Base-by-base conservation (phyloP, 495 filamentous ascomycete species). In the Penicillium subrubescens region DNA sequence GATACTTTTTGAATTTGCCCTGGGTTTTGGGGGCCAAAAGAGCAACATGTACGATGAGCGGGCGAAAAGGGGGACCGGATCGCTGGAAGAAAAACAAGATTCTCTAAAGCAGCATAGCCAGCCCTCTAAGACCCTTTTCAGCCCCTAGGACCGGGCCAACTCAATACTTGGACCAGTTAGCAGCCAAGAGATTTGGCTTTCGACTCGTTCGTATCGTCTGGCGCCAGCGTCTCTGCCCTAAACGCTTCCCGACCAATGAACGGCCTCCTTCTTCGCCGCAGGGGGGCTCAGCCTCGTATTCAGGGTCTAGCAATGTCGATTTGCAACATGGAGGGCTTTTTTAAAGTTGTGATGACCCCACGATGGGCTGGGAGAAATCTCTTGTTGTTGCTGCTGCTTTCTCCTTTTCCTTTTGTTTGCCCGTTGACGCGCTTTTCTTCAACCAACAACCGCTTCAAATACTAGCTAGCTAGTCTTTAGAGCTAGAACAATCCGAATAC, bases 221-320 rank as follows among this genome's bases (percentile, higher is more conserved):
- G 55, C 62, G 62, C 56, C 56, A 37, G 14, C 5, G 4, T 29
- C 48, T 46, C 48, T 59, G 62, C 56, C 56, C 44, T 55, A 60
- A 54, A 39, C 19, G 15, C 17, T 3, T 12, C 12, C 31, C n/a
- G 23, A 12, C 62, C 62, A 64, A 64, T 64, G 21, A 31, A 0
- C 43, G 29, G 10, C 25, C 34, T 17, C 6, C 14, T 23, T 17
- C 12, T 19, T 61, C 37, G 33, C 53, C 53, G 29, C 53, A 56
- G 31, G 29, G 57, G 44, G 44, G 21, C 61, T 44, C 27, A 58
- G 41, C 23, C 54, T 66, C 53, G 54, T 66, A 58, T 61, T 58
- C 59, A 66, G 59, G 51, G 63, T 52, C 53, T 27, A 57, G 59
- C 51, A 56, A 52, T 50, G 50, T 59, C 63, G 27, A 39, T 21